Base-by-base conservation (phyloP, 352 stramenopile genomes). In the Globisporangium spiculum region DNA sequence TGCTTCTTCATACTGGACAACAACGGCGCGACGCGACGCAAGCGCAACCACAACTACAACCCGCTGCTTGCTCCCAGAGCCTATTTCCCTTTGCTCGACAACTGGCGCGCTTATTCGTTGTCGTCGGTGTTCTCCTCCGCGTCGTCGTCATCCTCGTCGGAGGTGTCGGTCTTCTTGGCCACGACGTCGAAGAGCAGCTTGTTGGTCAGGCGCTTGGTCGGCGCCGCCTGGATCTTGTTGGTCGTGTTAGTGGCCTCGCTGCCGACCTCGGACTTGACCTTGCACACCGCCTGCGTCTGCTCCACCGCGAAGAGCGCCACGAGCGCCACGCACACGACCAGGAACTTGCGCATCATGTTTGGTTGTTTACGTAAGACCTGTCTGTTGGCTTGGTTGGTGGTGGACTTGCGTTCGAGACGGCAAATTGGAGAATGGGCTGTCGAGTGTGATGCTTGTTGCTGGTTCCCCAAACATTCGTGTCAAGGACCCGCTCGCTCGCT, bases 171-270 rank as follows among this genome's bases (percentile, higher is more conserved):
- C 16, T 66, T 67, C 46, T 70, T 69, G 27, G 65, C 3, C 10
- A 65, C 46, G 53, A 77, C 71, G 64, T 77, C 71, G 61, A 77
- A 77, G 18, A 65, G 58, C 34, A 77, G 69, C 56, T 77, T 77
- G 75, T 81, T 77, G 56, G 36, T 77, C 48, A 75, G 16, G 53
- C 75, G 75, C 57, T 76, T 75, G 50, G 14, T 59, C 4, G 71
- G 69, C 38, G 72, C 66, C 30, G 62, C 66, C 46, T 76, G 68
- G 65, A 80, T 77, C 60, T 80, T 77, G 71, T 80, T 80, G 64
- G 36, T 24, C 6, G 56, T 68, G 58, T 12, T 41, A 3, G 46
- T 71, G 18, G 58, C 60, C 16, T 76, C 71, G 1, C 54, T 48
- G 26, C 52, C 30, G 46, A 65, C 62, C 32, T 78, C 69, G 16